Conservation (phyloP, 495 filamentous ascomycete species). For the Emericellopsis terricola region DNA sequence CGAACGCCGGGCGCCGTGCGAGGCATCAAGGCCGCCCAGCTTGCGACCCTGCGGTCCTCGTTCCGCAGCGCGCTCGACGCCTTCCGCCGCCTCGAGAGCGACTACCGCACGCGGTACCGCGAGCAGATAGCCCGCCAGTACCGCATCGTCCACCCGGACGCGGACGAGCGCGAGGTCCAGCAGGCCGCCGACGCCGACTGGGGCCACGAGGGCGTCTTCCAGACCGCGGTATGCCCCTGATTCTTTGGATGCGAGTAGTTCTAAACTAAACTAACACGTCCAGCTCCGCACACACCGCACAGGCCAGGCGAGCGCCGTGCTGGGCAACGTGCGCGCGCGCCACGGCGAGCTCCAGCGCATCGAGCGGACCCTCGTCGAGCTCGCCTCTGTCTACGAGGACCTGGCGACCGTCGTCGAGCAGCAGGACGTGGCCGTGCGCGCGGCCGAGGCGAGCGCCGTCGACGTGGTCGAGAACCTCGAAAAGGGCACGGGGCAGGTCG, state of each 20-base stretch:
- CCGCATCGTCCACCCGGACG: slow-evolving; percentile 55
- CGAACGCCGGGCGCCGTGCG: slow-evolving; percentile 32
- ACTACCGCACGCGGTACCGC: slow-evolving; percentile 41
- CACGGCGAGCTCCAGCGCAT: slow-evolving; percentile 59
- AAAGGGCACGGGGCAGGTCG: slow-evolving; percentile 39
- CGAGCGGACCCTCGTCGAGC: slow-evolving; percentile 44
- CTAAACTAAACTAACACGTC: slow-evolving; percentile 2
- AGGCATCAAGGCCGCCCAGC: slow-evolving; percentile 40
- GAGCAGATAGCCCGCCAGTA: slow-evolving; percentile 59
- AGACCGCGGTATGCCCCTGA: slow-evolving; percentile 54
- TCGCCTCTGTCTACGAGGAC: slow-evolving; percentile 45
- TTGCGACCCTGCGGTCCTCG: slow-evolving; percentile 39
- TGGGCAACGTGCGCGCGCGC: slow-evolving; percentile 51
- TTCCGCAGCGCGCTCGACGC: slow-evolving; percentile 43
- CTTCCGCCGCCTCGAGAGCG: slow-evolving; percentile 44
- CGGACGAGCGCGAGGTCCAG: slow-evolving; percentile 42
- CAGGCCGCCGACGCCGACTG: slow-evolving; percentile 47
- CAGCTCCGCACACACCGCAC: slow-evolving; percentile 52
- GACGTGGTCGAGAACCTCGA: slow-evolving; percentile 37
- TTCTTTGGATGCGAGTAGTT: too few relatives aligned
- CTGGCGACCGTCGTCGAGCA: slow-evolving; percentile 44
- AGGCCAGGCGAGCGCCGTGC: slow-evolving; percentile 44
- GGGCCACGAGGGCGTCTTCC: slow-evolving; percentile 59
- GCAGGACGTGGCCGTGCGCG: slow-evolving; percentile 35
- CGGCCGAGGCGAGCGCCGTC: slow-evolving; percentile 34